Conservation (phyloP, 139 green algal genomes). For the Eudorina sp. region DNA sequence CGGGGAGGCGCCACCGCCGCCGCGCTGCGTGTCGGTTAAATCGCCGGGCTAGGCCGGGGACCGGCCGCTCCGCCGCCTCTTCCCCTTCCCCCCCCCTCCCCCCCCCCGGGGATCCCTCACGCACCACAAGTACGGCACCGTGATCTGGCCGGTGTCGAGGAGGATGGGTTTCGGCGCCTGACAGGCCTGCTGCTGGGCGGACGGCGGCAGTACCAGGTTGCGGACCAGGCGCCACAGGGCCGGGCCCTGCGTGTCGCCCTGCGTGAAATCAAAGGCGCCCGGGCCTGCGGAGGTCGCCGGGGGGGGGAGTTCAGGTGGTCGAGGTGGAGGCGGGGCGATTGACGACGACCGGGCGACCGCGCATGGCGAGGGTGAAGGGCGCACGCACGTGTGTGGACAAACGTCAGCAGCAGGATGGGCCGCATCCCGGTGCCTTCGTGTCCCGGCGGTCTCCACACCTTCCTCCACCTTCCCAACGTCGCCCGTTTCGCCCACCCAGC, state of each 20-base stretch:
- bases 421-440: no score
- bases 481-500: no score
- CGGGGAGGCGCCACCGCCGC: no score
- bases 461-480: no score
- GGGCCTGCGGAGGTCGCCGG: conserved; percentile 77
- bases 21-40: no score
- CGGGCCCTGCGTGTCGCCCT: conserved; percentile 82
- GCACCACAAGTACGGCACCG: conserved; percentile 84
- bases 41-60: no score
- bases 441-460: no score
- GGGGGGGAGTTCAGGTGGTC: neutral
- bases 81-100: neutral
- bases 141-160: conserved; percentile 84
- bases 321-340: neutral
- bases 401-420: no score
- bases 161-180: conserved; percentile 92
- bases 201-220: conserved; percentile 70
- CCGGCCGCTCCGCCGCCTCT: no score
- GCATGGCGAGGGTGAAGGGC: no score
- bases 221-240: conserved; percentile 82
- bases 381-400: no score
- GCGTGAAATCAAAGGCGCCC: conserved; percentile 89
- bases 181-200: conserved; percentile 73
- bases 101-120: neutral
- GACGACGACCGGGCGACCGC: no score